Base-by-base conservation (phyloP, 106 monocot species). In the Dendrobium catenatum region DNA sequence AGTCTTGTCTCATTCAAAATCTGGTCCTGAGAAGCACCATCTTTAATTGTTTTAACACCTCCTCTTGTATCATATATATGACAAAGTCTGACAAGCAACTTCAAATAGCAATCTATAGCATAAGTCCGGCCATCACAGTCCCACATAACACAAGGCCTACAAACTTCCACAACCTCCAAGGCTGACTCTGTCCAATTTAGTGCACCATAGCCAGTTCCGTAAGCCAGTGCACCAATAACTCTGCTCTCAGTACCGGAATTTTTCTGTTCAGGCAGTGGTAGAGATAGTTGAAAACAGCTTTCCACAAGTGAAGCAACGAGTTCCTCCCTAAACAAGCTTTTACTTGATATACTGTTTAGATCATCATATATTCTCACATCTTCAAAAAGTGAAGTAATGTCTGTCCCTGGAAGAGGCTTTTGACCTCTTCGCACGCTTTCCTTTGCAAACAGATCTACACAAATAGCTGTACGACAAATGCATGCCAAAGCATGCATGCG, bases 381-480 rank as follows among this genome's bases (percentile, higher is more conserved):
- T 83, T 98, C 98, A 85, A 98, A 95, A 76, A 98, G 91, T 41
- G 98, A 98, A 73, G 95, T 88, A 79, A 98, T 92, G 76, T 98
- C 98, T 47, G 98, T 98, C n/a, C 98, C 95, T 51, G 98, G 83
- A 55, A 98, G 88, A 77, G 98, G 98, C 67, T 98, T 98, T 68
- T 98, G 98, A 31, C 98, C 98, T 87, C 98, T 88, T 55, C 98
- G 80, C 6, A 98, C 98, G 79, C 95, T 98, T 87, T 98, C 98
- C 83, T 98, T 98, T 72, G 98, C 98, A 90, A 98, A 98, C 79
- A 98, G 98, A 87, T 98, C 95, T 68, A 98, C 98, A 88, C 98
- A 98, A 74, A 98, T 93, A 55, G 98, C 98, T 55, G 98, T 93
- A 29, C 98, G 95, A 76, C 95, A 95, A 80, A 98, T 98, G 75